These are phyloP conservation scores for Cucurbita argyrosperma DNA, from an alignment of 306 rosid genomes.

Conservation along the genomic window DNA sequence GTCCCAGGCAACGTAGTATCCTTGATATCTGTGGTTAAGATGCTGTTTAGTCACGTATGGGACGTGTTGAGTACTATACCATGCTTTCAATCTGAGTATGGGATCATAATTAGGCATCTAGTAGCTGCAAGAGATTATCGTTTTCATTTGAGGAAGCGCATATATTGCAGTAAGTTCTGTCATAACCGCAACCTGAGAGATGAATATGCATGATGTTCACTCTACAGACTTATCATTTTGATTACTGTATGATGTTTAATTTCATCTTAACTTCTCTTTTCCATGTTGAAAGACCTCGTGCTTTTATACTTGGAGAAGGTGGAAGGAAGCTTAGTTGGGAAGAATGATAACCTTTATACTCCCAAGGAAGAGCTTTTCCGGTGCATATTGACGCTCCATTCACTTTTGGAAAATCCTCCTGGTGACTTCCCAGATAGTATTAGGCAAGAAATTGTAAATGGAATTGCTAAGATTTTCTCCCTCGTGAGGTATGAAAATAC, in stretches of 20 bases:
- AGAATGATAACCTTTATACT: slow-evolving; percentile 30
- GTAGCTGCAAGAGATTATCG: slow-evolving; percentile 61
- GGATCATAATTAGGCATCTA: slow-evolving; percentile 59
- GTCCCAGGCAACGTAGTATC: slow-evolving; percentile 43
- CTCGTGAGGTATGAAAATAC: slow-evolving; percentile 42
- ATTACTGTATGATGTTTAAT: slow-evolving; percentile 11
- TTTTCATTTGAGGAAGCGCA: slow-evolving; percentile 65
- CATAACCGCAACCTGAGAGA: not conserved
- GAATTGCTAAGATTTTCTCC: slow-evolving; percentile 47
- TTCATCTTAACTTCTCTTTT: slow-evolving; percentile 3
- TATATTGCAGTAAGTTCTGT: slow-evolving; percentile 55
- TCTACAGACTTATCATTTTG: slow-evolving; percentile 1
- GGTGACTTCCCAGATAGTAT: slow-evolving; percentile 57
- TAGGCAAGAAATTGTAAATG: slow-evolving; percentile 44
- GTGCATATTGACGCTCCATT: slow-evolving; percentile 58
- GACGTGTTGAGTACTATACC: slow-evolving; percentile 63
- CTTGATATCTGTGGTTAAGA: slow-evolving; percentile 47
- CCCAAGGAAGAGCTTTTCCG: slow-evolving; percentile 83
- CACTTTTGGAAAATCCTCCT: slow-evolving; percentile 80
- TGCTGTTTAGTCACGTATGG: slow-evolving; percentile 60
- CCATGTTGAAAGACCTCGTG: slow-evolving; percentile 41
- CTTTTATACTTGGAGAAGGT: slow-evolving; percentile 52
- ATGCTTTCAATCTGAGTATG: slow-evolving; percentile 78
- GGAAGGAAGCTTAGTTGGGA: slow-evolving; percentile 42
- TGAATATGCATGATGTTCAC: slow-evolving; percentile 6